Conservation (phyloP, 305 asterid genomes). For the Coffea humblotiana region DNA sequence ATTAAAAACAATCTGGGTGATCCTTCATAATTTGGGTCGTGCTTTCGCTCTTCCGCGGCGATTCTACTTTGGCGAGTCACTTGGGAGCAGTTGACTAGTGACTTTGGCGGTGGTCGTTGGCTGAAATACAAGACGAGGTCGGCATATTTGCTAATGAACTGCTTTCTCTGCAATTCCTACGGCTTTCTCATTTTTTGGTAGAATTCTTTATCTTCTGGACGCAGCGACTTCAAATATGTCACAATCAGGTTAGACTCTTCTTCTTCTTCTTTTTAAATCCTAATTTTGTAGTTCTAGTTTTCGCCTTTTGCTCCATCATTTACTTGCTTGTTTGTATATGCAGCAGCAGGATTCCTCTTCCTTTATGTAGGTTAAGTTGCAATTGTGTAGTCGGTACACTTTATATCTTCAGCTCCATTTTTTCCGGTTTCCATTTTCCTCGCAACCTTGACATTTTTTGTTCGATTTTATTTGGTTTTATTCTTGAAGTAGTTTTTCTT, state of each 20-base stretch:
- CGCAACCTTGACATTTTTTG: too few relatives aligned
- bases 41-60: neutral
- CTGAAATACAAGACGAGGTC: neutral
- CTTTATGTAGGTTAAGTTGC: neutral
- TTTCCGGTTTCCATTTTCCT: neutral
- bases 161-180: neutral
- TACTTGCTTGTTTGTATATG: neutral
- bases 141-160: neutral
- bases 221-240: constrained; percentile 13
- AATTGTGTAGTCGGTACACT: neutral
- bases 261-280: neutral
- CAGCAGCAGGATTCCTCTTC: neutral
- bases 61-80: neutral
- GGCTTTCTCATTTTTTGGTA: neutral
- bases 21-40: neutral
- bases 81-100: neutral
- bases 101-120: neutral
- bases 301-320: neutral
- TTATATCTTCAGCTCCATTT: neutral
- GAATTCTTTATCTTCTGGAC: neutral
- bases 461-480: too few relatives aligned
- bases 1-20: neutral
- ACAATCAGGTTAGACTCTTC: constrained; percentile 15
- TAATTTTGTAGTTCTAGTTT: neutral
- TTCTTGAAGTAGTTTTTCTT: neutral